These are phyloP conservation scores for Eurotiales sp. DNA, from an alignment of 2,329 filamentous ascomycete species.

Conservation along the genomic window DNA sequence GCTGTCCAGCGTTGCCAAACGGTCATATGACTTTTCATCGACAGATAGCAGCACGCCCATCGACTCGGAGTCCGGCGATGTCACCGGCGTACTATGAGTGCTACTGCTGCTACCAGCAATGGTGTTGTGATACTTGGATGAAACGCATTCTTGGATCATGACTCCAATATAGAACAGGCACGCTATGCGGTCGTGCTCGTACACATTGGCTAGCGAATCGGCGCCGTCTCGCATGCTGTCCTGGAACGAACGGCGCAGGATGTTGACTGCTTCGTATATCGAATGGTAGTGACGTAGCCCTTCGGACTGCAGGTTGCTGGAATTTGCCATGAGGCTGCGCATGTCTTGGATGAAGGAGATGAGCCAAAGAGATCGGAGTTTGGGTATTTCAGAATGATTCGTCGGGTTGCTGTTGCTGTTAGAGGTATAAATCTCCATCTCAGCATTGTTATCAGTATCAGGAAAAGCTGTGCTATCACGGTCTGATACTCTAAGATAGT, in stretches of 20 bases:
- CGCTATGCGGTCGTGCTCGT: conserved; percentile 8
- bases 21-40: conserved; percentile 7
- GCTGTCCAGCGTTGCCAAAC: conserved; percentile 8
- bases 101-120: background rate
- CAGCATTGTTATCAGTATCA: too few species aligned
- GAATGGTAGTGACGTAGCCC: conserved; percentile 14
- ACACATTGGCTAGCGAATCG: background rate
- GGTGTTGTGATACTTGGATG: background rate
- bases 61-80: too few species aligned
- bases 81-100: conserved; percentile 11
- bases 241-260: background rate
- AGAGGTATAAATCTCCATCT: too few species aligned
- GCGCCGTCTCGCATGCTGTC: too few species aligned
- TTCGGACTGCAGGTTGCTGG: too few species aligned
- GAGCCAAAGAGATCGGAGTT: conserved; percentile 27
- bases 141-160: conserved; percentile 12
- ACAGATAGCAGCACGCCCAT: too few species aligned
- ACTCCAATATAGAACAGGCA: conserved; percentile 12
- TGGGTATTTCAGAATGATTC: conserved; percentile 24
- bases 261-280: background rate
- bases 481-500: too few species aligned
- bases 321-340: conserved; percentile 27
- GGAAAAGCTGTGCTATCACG: too few species aligned
- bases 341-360: conserved; percentile 30
- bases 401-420: too few species aligned